Evolutionary conservation across 768 basidiomycete genomes (phyloP).

Genomic region (Dioszegia hungarica): DNA sequence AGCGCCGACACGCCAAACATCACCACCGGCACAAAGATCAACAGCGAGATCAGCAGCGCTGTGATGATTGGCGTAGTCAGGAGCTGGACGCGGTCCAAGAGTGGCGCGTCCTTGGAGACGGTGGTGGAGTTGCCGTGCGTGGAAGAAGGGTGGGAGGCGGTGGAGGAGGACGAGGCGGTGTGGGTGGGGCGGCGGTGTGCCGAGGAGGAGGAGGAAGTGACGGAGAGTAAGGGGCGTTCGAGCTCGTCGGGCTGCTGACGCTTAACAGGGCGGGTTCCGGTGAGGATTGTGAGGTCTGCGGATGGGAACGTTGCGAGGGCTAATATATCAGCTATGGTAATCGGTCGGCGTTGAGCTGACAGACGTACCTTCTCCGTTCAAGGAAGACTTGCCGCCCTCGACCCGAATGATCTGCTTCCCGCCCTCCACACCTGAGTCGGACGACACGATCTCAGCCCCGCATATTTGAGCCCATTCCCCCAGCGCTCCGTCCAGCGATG

Average conservation of each 20-base stretch:
- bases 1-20: constrained; percentile 34
- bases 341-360: not conserved
- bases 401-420: constrained; percentile 27
- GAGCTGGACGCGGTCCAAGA: constrained; percentile 37
- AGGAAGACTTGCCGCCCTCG: constrained; percentile 5
- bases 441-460: constrained; percentile 22
- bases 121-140: constrained; percentile 19
- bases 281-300: constrained; percentile 29
- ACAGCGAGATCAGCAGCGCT: constrained; percentile 36
- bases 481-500: constrained; percentile 13
- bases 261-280: constrained; percentile 22
- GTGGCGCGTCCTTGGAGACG: constrained; percentile 26
- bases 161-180: too few relatives aligned
- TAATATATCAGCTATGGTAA: not conserved
- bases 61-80: constrained; percentile 45
- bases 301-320: constrained; percentile 7
- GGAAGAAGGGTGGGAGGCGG: not conserved
- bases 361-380: not conserved
- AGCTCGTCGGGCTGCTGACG: constrained; percentile 17
- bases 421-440: not conserved
- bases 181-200: not conserved
- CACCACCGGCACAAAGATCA: constrained; percentile 41
- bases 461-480: constrained; percentile 33
- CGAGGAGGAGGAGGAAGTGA: constrained; percentile 19
- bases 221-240: constrained; percentile 33